Conservation (phyloP, 176 grass and related monocot species). For the Aegilops tauschii region DNA sequence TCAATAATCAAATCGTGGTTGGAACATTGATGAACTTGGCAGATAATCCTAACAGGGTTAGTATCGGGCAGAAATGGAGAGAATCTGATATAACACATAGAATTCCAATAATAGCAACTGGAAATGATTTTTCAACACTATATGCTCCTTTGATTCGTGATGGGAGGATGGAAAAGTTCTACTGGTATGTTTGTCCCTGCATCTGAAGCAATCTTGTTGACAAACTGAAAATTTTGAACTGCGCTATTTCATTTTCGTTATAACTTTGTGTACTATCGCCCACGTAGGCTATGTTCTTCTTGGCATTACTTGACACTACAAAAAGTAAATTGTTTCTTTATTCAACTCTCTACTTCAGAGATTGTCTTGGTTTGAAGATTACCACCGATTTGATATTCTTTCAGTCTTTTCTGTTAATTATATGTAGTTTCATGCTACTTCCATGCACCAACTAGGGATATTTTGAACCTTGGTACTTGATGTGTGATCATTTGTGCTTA, state of each 20-base stretch:
- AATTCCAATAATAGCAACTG: slow-evolving; percentile 80
- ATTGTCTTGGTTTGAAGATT: slow-evolving; percentile 18
- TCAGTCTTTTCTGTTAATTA: not conserved
- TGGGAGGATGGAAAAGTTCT: slow-evolving; percentile 91
- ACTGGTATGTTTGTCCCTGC: slow-evolving; percentile 62
- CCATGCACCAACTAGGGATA: not conserved
- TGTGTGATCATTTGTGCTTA: slow-evolving; percentile 6
- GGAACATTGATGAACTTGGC: slow-evolving; percentile 96
- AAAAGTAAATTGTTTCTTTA: not conserved
- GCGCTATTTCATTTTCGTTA: not conserved
- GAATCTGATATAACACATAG: slow-evolving; percentile 82
- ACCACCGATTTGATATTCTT: not conserved
- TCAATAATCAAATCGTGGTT: slow-evolving; percentile 94
- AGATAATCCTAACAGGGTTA: slow-evolving; percentile 93
- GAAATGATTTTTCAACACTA: slow-evolving; percentile 90
- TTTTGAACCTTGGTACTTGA: not conserved
- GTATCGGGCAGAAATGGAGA: slow-evolving; percentile 89
- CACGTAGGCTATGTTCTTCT: slow-evolving; percentile 3
- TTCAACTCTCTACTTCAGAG: not conserved
- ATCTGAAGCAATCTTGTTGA: slow-evolving; percentile 14
- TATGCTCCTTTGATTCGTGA: slow-evolving; percentile 96
- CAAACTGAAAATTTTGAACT: not conserved
- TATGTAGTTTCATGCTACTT: not conserved
- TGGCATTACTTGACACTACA: not conserved
- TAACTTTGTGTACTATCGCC: not conserved